A percentile compares a stretch with the other conserved stretches of the same genome.
Evolutionary conservation across 2,329 filamentous ascomycete genomes (phyloP).

Genomic region (Phoma sp.): DNA sequence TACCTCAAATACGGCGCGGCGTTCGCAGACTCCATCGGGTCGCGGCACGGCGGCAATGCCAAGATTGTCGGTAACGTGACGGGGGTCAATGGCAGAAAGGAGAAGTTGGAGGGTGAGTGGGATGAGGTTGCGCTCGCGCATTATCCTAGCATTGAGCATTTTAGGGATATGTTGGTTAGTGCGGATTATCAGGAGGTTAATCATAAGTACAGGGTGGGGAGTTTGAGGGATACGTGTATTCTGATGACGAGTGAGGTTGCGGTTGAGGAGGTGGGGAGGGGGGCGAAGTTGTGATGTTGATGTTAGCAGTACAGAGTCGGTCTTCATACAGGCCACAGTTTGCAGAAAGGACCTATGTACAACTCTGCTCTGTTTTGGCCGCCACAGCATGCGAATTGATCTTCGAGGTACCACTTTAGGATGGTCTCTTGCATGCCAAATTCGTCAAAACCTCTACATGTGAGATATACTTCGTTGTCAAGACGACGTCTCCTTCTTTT

Average conservation of each 20-base stretch:
- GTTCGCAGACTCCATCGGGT: conserved; percentile 58
- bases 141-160: conserved; percentile 67
- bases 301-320: too few relatives aligned
- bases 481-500: background rate
- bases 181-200: conserved; percentile 67
- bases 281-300: conserved; percentile 15
- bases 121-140: conserved; percentile 70
- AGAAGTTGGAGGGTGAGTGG: conserved; percentile 52
- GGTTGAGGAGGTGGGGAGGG: conserved; percentile 25
- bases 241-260: conserved; percentile 61
- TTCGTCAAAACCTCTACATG: too few relatives aligned
- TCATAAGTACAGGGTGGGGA: conserved; percentile 58
- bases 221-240: conserved; percentile 60
- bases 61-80: conserved; percentile 67
- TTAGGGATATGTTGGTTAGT: conserved; percentile 65
- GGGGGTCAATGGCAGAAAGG: background rate
- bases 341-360: too few relatives aligned
- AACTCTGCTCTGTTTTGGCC: too few relatives aligned
- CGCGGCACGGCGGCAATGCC: conserved; percentile 61
- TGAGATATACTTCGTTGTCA: background rate
- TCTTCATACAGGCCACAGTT: too few relatives aligned
- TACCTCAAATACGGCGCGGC: conserved; percentile 66
- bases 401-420: too few relatives aligned
- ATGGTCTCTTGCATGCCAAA: too few relatives aligned
- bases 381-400: too few relatives aligned